Conservation (phyloP, 2,329 filamentous ascomycete genomes). For the Lecanosticta acicola region DNA sequence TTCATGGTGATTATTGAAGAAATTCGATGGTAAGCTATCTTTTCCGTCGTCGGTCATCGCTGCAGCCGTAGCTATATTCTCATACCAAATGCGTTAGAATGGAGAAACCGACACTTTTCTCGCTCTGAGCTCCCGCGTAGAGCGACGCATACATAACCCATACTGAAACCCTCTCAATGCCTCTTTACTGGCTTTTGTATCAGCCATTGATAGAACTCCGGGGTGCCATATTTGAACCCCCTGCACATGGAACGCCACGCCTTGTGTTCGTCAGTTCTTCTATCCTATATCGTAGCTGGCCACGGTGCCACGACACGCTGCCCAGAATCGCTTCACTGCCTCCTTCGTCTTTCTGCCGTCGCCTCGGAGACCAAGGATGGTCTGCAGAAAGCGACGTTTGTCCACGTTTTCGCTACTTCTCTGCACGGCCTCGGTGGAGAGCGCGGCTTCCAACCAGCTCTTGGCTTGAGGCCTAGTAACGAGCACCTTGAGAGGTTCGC, state of each 20-base stretch:
- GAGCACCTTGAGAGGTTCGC: slow-evolving; percentile 66
- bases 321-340: slow-evolving; percentile 66
- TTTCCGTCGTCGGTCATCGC: too few species aligned
- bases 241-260: not conserved
- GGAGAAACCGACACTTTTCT: too few species aligned
- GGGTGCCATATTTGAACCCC: too few species aligned
- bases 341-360: slow-evolving; percentile 56
- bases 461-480: slow-evolving; percentile 26
- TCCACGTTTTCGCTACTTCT: slow-evolving; percentile 45
- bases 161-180: too few species aligned
- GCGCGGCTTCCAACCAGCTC: slow-evolving; percentile 50
- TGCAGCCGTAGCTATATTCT: not conserved
- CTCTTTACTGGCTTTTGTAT: too few species aligned
- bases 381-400: slow-evolving; percentile 60
- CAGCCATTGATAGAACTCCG: too few species aligned
- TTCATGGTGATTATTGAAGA: too few species aligned
- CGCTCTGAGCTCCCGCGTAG: too few species aligned
- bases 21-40: too few species aligned
- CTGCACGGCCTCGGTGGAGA: slow-evolving; percentile 51
- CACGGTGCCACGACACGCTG: slow-evolving; percentile 53
- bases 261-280: not conserved
- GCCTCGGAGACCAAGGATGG: slow-evolving; percentile 61
- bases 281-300: slow-evolving; percentile 11
- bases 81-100: too few species aligned
- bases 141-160: too few species aligned